Conservation (phyloP, 2,329 filamentous ascomycete species). For the Torrubiella hemipterigena region DNA sequence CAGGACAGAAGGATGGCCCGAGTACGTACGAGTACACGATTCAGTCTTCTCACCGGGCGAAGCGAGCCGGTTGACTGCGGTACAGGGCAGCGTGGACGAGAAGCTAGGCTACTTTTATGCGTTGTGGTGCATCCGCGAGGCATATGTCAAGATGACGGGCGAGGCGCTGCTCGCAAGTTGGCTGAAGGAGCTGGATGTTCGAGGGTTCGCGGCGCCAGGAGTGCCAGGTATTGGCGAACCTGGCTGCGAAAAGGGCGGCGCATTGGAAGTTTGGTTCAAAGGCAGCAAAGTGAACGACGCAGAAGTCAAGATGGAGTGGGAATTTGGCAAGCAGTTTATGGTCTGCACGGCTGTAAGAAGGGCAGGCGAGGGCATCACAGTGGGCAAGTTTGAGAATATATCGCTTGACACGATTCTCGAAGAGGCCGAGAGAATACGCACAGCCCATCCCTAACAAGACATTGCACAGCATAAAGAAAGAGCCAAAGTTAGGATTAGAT, state of each 20-base stretch:
- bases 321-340: slow-evolving; percentile 39
- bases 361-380: slow-evolving; percentile 22
- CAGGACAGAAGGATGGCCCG: slow-evolving; percentile 44
- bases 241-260: slow-evolving; percentile 6
- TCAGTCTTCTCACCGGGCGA: slow-evolving; percentile 58
- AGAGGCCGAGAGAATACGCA: too few species aligned
- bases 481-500: too few species aligned
- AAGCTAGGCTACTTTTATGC: slow-evolving; percentile 59
- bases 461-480: too few species aligned
- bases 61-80: slow-evolving; percentile 44
- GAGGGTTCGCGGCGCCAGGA: slow-evolving; percentile 44
- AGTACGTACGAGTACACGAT: slow-evolving; percentile 59
- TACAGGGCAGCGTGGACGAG: slow-evolving; percentile 25
- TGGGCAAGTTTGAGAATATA: too few species aligned
- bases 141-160: slow-evolving; percentile 74
- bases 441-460: too few species aligned
- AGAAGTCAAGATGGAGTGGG: slow-evolving; percentile 21
- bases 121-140: slow-evolving; percentile 69
- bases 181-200: slow-evolving; percentile 60
- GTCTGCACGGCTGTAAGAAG: slow-evolving; percentile 38
- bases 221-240: slow-evolving; percentile 7
- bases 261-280: slow-evolving; percentile 18
- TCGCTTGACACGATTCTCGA: too few species aligned
- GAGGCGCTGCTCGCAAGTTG: slow-evolving; percentile 64
- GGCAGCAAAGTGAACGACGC: slow-evolving; percentile 19